Evolutionary conservation across 768 basidiomycete species (phyloP).

Genomic region (Pisolithus albus): DNA sequence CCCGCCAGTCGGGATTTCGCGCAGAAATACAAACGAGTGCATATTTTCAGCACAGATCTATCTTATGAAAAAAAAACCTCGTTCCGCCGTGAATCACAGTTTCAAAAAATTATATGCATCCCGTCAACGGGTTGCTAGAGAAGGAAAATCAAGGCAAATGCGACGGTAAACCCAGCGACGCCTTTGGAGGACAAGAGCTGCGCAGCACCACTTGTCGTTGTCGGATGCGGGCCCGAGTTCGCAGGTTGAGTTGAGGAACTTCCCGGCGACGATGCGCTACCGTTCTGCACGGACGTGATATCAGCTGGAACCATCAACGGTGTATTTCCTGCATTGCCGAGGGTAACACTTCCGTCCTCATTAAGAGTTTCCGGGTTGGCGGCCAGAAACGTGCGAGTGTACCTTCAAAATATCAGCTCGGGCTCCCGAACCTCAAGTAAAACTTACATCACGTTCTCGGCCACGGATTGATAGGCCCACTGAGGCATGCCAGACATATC

Average conservation of each 20-base stretch:
- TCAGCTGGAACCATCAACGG: conserved; percentile 59
- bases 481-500: neutral
- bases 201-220: conserved; percentile 37
- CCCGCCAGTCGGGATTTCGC: no score
- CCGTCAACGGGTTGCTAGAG: neutral
- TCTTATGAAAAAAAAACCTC: no score
- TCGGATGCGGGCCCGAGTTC: conserved; percentile 4
- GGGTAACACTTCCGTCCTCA: conserved; percentile 45
- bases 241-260: conserved; percentile 15
- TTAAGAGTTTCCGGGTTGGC: conserved; percentile 46
- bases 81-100: no score
- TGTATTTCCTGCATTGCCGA: conserved; percentile 34
- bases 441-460: conserved; percentile 49
- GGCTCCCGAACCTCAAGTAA: neutral
- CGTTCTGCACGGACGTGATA: conserved; percentile 36
- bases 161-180: conserved; percentile 46
- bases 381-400: conserved; percentile 38
- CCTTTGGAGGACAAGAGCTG: conserved; percentile 40
- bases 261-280: conserved; percentile 20
- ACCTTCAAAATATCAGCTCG: conserved; percentile 14
- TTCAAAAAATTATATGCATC: no score
- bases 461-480: conserved; percentile 44
- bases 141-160: conserved; percentile 26
- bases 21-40: no score
- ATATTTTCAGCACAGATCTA: no score